Evolutionary conservation across 345 rosid genomes (phyloP), one percentile per base, ranked within the genome.

Genomic region (Gossypium sturtianum): DNA sequence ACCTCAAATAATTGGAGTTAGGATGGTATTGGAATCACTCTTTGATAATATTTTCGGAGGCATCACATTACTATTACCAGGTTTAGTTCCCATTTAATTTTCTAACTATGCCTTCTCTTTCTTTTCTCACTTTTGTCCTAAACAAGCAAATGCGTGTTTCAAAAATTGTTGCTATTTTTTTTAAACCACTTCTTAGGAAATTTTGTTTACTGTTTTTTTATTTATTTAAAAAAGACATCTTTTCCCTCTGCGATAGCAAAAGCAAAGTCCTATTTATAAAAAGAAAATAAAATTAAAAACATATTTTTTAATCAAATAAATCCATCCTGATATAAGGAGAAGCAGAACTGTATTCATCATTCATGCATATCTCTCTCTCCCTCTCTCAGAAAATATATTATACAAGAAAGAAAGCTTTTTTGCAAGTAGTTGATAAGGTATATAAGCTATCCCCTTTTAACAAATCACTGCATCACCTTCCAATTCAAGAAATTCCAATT

Each of bases 241-340:
- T 70, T 52, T 51, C 64, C 22, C 25, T 49, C 27, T 27, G 3
- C 19, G 34, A 44, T 73, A 61, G 54, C 71, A 66, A 60, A 60
- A 61, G 49, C 71, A 61, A 60, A 60, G n/a, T 60, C 19, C 41
- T 27, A 60, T 60, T 23, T 60, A 5, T 27, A 60, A 15, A 60
- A 60, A 60, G 11, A 16, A 13, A 60, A 60, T 0, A 12, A 60
- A 25, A 27, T 2, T 13, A 25, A 1, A 54, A 1, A 3, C 13
- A 1, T 20, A 34, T 67, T 49, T 25, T 8, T 49, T 15, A 51
- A 69, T 51, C 3, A 47, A 66, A 66, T 13, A 80, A 75, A 70
- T 67, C 71, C 64, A 49, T 78, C 57, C 73, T 77, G 79, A 79
- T 86, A 79, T 79, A 86, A 77, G 81, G 83, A 77, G 82, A 79